Conservation (phyloP, 352 stramenopile genomes). For the Pythium coloratum region DNA sequence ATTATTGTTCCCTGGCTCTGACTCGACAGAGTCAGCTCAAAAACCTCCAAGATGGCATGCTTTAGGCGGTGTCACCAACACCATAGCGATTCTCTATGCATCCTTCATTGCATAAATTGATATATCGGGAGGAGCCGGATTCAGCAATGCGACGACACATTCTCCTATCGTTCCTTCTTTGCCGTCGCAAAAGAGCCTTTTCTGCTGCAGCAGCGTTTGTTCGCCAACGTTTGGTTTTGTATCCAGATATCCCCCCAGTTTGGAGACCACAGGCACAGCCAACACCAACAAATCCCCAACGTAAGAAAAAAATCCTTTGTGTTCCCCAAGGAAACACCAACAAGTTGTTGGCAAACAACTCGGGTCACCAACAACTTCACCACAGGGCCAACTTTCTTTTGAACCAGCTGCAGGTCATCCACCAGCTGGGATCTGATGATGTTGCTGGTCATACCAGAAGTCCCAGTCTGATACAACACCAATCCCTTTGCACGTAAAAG, state of each 20-base stretch:
- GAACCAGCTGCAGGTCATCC: background rate
- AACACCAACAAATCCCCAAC: background rate
- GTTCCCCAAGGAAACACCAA: background rate
- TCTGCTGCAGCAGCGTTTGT: background rate
- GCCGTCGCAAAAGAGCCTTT: background rate
- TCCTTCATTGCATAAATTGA: background rate
- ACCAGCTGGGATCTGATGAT: constrained; percentile 2
- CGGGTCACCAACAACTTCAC: background rate
- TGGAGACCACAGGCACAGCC: no score
- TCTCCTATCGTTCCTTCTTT: background rate
- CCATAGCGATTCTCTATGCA: no score
- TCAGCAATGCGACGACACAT: background rate
- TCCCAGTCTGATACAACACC: background rate
- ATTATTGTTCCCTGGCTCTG: no score
- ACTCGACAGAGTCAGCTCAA: no score
- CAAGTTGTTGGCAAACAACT: background rate
- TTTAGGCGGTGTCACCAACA: no score
- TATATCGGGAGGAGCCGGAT: background rate
- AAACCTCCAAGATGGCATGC: no score
- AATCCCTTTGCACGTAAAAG: constrained; percentile 5
- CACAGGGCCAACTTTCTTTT: background rate
- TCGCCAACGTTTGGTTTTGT: background rate
- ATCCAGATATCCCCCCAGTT: no score
- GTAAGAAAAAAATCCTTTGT: no score
- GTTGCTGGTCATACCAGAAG: background rate